A percentile compares a stretch with the other conserved stretches of the same genome.
phyloP scores from a whole-genome alignment of 352 stramenopile genomes.

The Globisporangium nagaii region DNA sequence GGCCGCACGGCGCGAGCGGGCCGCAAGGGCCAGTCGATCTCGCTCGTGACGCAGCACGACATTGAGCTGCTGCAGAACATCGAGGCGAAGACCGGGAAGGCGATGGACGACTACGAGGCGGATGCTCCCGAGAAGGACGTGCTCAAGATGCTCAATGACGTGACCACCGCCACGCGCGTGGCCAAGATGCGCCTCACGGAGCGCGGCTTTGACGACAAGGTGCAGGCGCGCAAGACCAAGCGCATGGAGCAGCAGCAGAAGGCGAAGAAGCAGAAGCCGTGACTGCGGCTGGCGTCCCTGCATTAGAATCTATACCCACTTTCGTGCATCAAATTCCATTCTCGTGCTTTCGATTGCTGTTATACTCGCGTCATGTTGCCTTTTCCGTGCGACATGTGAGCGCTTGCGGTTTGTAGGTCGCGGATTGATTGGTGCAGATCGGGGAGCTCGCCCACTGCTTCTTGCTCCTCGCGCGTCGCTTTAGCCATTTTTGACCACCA shows the following conservation, averaged over 20 bases:
- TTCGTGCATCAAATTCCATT: not conserved
- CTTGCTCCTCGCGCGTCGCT: not conserved
- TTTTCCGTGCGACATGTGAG: constrained; percentile 5
- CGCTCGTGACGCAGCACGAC: constrained; percentile 93
- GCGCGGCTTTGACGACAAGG: constrained; percentile 85
- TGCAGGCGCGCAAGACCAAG: constrained; percentile 63
- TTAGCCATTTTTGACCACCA: not conserved
- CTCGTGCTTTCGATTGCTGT: not conserved
- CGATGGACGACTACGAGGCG: constrained; percentile 88
- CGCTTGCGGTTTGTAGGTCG: not conserved
- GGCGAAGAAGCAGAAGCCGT: constrained; percentile 18
- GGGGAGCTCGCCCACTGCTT: not conserved
- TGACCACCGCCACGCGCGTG: constrained; percentile 91
- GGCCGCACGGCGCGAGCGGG: constrained; percentile 93
- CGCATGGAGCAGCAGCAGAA: constrained; percentile 49
- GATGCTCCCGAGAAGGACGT: constrained; percentile 89
- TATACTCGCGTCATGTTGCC: constrained; percentile 1
- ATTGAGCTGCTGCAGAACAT: constrained; percentile 94
- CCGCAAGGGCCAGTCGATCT: constrained; percentile 88
- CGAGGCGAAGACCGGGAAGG: constrained; percentile 87
- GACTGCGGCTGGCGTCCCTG: no score
- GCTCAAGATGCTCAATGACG: constrained; percentile 92
- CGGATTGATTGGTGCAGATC: constrained; percentile 9
- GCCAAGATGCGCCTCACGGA: constrained; percentile 91
- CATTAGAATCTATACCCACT: not conserved